Percentiles rank a stretch among this genome's conserved stretches.
These are phyloP conservation scores for Trametes gibbosa DNA, from an alignment of 768 basidiomycete genomes.

Conservation along the genomic window DNA sequence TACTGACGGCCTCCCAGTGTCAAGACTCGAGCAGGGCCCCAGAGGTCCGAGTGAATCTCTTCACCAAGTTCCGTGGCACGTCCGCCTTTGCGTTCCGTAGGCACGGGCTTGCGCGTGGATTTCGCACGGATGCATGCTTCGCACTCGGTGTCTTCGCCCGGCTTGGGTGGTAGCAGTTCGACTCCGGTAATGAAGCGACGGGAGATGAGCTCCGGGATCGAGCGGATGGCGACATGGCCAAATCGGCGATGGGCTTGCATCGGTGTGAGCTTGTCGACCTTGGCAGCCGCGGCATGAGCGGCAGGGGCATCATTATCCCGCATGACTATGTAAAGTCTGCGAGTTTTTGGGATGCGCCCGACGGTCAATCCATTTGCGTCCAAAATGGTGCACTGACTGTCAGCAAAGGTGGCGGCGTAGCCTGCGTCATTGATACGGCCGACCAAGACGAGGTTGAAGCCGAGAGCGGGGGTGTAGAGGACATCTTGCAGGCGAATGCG, in stretches of 20 bases:
- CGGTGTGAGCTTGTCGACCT: slow-evolving; percentile 5
- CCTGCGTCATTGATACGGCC: slow-evolving; percentile 20
- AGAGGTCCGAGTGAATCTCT: slow-evolving; percentile 40
- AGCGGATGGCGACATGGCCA: slow-evolving; percentile 33
- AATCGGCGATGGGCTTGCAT: slow-evolving; percentile 32
- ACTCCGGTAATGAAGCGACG: slow-evolving; percentile 34
- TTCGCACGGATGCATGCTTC: slow-evolving; percentile 45
- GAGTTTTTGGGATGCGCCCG: neutral
- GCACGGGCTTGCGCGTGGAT: slow-evolving; percentile 32
- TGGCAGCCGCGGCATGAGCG: neutral
- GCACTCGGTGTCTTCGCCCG: too few species aligned
- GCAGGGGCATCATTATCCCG: neutral
- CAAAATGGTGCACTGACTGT: slow-evolving; percentile 15
- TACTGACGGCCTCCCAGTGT: slow-evolving; percentile 23
- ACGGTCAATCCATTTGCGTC: neutral
- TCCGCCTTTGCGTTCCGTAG: slow-evolving; percentile 10
- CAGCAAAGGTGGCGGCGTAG: slow-evolving; percentile 5
- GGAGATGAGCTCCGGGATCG: slow-evolving; percentile 26
- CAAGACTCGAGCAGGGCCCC: slow-evolving; percentile 39
- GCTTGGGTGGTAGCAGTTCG: slow-evolving; percentile 28
- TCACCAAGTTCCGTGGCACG: slow-evolving; percentile 32
- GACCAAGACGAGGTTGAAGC: too few species aligned
- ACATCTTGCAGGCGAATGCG: neutral
- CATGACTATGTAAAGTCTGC: slow-evolving; percentile 9
- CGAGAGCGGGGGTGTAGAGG: too few species aligned